Percentiles rank a stretch among this genome's conserved stretches.
Evolutionary conservation across 768 basidiomycete species (phyloP).

Genomic region (Suillus ampliporus): DNA sequence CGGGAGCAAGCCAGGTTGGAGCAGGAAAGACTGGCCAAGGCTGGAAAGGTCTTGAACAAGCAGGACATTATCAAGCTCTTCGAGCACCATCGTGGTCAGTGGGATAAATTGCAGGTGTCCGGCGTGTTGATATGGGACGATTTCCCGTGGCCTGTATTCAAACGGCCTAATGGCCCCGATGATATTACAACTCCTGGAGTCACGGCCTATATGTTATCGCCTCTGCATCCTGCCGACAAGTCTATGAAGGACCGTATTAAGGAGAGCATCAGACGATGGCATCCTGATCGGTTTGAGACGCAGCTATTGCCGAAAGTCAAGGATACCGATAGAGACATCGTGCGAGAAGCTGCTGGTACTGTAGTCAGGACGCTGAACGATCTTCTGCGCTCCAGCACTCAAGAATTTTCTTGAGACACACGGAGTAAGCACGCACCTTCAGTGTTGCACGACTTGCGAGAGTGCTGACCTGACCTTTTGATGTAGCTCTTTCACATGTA

Average conservation of each 20-base stretch:
- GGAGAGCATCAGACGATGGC: conserved; percentile 78
- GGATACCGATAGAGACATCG: conserved; percentile 66
- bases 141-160: conserved; percentile 79
- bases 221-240: conserved; percentile 57
- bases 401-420: conserved; percentile 41
- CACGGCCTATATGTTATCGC: conserved; percentile 65
- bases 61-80: conserved; percentile 63
- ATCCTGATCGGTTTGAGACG: conserved; percentile 83
- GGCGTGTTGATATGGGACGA: conserved; percentile 62
- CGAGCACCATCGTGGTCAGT: conserved; percentile 66
- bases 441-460: not conserved
- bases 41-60: conserved; percentile 55
- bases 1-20: conserved; percentile 67
- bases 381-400: conserved; percentile 59
- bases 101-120: conserved; percentile 50
- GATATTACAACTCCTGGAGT: conserved; percentile 64
- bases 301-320: conserved; percentile 67
- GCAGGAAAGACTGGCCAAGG: conserved; percentile 47
- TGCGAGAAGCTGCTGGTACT: conserved; percentile 72
- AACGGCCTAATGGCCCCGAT: conserved; percentile 58
- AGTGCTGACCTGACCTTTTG: conserved; percentile 17
- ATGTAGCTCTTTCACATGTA: conserved; percentile 27
- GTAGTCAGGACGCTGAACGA: conserved; percentile 78
- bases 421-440: conserved; percentile 31
- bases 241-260: conserved; percentile 72